These are phyloP conservation scores for Dothideomycetes sp. DNA, from an alignment of 2,329 filamentous ascomycete species.

Conservation along the genomic window DNA sequence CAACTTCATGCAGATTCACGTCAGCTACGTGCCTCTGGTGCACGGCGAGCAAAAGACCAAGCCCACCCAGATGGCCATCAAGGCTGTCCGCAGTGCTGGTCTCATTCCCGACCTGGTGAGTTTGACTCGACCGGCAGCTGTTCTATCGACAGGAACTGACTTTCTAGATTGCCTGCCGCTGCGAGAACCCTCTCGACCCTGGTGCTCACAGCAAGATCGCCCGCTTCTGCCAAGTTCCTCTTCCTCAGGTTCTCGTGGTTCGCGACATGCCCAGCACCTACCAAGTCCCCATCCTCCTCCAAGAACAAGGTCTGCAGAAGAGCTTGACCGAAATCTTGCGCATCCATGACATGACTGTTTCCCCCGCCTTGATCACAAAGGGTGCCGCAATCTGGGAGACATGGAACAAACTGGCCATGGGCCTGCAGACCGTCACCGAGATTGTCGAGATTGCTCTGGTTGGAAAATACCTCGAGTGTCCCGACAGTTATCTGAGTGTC, in stretches of 20 bases:
- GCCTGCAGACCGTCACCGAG: slow-evolving; percentile 57
- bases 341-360: slow-evolving; percentile 45
- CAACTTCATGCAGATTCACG: slow-evolving; percentile 84
- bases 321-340: slow-evolving; percentile 58
- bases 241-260: slow-evolving; percentile 76
- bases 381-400: slow-evolving; percentile 65
- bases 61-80: slow-evolving; percentile 86
- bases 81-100: slow-evolving; percentile 72
- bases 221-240: slow-evolving; percentile 76
- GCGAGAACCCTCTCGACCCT: slow-evolving; percentile 64
- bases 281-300: slow-evolving; percentile 85
- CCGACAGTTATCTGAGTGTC: slow-evolving; percentile 79
- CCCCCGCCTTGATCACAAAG: slow-evolving; percentile 47
- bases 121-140: too few species aligned
- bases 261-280: slow-evolving; percentile 85
- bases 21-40: slow-evolving; percentile 75
- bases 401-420: slow-evolving; percentile 65
- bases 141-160: too few species aligned
- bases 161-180: slow-evolving; percentile 78
- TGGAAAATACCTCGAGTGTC: slow-evolving; percentile 79
- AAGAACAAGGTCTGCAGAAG: slow-evolving; percentile 65
- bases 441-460: slow-evolving; percentile 76
- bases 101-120: slow-evolving; percentile 49
- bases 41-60: slow-evolving; percentile 86
- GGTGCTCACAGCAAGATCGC: slow-evolving; percentile 79